A percentile compares a stretch with the other conserved stretches of the same genome.
Evolutionary conservation across 1,139 yeast genomes (phyloP).

Genomic region (Scheffersomyces titani): DNA sequence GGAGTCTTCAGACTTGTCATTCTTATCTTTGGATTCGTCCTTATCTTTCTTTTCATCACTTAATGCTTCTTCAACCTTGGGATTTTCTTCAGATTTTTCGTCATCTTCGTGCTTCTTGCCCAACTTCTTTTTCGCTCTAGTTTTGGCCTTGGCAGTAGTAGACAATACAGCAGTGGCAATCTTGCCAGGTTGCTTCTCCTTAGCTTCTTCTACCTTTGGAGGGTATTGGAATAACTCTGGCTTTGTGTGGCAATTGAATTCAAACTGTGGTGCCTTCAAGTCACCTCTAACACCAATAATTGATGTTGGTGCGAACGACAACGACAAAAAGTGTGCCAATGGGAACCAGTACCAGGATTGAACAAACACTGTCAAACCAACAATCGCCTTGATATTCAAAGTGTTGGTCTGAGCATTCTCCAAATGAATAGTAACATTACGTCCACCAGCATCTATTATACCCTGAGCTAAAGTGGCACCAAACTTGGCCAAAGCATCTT

Average conservation of each 20-base stretch:
- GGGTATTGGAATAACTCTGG: constrained; percentile 86
- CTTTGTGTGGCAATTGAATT: constrained; percentile 78
- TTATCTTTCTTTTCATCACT: constrained; percentile 20
- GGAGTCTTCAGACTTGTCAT: constrained; percentile 18
- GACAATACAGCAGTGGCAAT: constrained; percentile 91
- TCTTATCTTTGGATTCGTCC: constrained; percentile 25
- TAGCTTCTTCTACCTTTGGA: constrained; percentile 78
- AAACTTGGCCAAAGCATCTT: constrained; percentile 95
- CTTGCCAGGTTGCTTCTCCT: constrained; percentile 85
- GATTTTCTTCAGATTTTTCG: constrained; percentile 16
- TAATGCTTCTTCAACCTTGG: constrained; percentile 17
- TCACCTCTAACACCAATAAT: constrained; percentile 86
- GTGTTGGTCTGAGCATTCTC: constrained; percentile 93
- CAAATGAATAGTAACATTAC: constrained; percentile 91
- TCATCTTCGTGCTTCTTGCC: constrained; percentile 50
- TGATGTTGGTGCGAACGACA: constrained; percentile 92
- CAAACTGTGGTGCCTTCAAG: constrained; percentile 83
- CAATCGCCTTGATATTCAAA: constrained; percentile 85
- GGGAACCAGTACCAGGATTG: constrained; percentile 99
- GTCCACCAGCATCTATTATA: constrained; percentile 97
- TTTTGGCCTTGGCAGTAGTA: constrained; percentile 90
- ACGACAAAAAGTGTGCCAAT: constrained; percentile 84
- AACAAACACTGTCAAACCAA: constrained; percentile 84
- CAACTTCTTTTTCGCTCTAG: constrained; percentile 79
- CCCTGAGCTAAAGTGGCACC: constrained; percentile 99